These are phyloP conservation scores for Cryptosporidium tyzzeri DNA, from an alignment of 169 alveolate genomes.

Conservation along the genomic window DNA sequence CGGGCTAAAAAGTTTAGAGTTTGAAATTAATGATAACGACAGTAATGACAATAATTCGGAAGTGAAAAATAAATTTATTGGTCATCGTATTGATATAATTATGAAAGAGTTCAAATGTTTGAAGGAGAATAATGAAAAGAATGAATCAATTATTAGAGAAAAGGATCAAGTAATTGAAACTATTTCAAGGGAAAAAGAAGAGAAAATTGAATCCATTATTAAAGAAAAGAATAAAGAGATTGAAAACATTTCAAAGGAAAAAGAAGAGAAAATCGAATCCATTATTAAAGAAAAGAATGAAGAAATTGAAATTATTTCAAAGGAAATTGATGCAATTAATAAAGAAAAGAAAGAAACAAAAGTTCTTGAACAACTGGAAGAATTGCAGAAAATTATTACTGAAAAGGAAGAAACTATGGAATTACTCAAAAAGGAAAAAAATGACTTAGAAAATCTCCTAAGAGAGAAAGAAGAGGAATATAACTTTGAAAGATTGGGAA, in stretches of 20 bases:
- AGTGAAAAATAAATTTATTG: neutral
- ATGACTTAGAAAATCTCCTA: neutral
- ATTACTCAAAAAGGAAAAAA: conserved; percentile 1
- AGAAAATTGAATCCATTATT: neutral
- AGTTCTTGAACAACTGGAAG: neutral
- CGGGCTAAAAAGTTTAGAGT: neutral
- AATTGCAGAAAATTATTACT: conserved; percentile 2
- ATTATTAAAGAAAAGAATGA: neutral
- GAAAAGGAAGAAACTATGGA: conserved; percentile 1
- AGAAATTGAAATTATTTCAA: neutral
- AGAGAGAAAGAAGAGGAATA: conserved; percentile 19
- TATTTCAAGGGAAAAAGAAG: neutral
- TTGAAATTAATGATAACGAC: neutral
- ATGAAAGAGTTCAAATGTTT: neutral
- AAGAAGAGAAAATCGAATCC: neutral
- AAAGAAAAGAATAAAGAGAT: conserved; percentile 11
- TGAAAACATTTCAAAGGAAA: neutral
- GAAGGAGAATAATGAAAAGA: conserved; percentile 12
- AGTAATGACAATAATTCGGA: neutral
- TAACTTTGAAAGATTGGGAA: neutral
- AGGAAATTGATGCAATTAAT: neutral
- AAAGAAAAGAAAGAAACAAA: conserved; percentile 3
- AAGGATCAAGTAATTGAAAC: neutral
- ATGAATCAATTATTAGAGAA: neutral
- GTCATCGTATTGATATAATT: conserved; percentile 8